Conservation (phyloP, 2,329 filamentous ascomycete genomes). For the Grosmannia serpens region DNA sequence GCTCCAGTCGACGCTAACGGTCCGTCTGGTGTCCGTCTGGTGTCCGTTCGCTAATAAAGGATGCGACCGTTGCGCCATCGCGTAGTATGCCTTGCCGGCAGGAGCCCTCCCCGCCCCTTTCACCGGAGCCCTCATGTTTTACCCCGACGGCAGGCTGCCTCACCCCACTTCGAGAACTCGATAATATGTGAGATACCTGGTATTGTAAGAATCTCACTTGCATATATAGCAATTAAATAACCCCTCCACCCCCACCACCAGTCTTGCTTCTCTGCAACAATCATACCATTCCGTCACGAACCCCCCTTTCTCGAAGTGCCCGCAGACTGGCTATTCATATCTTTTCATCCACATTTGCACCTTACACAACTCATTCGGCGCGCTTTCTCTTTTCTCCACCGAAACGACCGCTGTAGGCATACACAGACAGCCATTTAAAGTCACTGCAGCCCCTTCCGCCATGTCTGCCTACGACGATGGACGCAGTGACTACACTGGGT, state of each 20-base stretch:
- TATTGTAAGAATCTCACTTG: not conserved
- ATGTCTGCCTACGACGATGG: conserved; percentile 39
- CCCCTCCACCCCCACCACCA: not conserved
- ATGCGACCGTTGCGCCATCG: not conserved
- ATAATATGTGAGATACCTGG: not conserved
- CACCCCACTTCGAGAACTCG: not conserved
- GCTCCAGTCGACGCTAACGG: not conserved
- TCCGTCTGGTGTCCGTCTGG: not conserved
- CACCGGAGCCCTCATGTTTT: not conserved
- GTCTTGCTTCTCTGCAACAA: not conserved
- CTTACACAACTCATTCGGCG: not conserved
- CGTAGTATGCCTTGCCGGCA: no score
- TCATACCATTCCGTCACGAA: not conserved
- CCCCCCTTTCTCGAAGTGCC: no score
- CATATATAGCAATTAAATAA: no score
- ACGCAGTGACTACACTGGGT: conserved; percentile 21
- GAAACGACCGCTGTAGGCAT: not conserved
- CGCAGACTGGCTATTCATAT: not conserved
- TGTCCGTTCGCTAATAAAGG: not conserved
- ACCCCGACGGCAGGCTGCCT: not conserved
- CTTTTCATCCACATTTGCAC: not conserved
- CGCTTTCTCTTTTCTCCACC: no score
- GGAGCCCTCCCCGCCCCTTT: not conserved
- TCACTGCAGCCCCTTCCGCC: not conserved
- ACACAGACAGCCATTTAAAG: not conserved